Evolutionary conservation across 768 basidiomycete genomes (phyloP).

Genomic region (Suillus spraguei): DNA sequence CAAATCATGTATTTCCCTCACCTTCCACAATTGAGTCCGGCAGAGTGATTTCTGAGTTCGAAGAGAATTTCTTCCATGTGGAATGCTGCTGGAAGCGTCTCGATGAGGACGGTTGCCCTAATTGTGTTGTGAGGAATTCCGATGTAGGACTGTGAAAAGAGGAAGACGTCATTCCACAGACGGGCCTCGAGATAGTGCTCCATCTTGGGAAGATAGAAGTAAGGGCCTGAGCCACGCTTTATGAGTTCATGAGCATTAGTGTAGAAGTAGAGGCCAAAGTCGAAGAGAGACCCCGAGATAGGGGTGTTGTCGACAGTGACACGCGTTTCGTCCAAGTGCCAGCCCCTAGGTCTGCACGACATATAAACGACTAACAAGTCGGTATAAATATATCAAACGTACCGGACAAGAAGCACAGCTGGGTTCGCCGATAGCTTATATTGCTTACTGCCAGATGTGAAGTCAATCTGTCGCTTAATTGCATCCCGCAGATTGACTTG

Average conservation of each 20-base stretch:
- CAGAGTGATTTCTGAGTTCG: conserved; percentile 92
- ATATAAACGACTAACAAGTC: conserved; percentile 5
- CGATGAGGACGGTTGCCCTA: conserved; percentile 92
- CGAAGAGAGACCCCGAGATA: conserved; percentile 92
- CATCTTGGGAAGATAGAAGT: conserved; percentile 99
- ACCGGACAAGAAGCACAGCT: conserved; percentile 92
- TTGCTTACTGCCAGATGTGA: conserved; percentile 80
- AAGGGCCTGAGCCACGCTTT: conserved; percentile 85
- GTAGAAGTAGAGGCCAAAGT: conserved; percentile 97
- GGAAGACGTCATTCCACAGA: conserved; percentile 98
- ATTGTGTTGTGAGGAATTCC: conserved; percentile 86
- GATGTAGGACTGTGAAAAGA: conserved; percentile 90
- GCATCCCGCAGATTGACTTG: conserved; percentile 96
- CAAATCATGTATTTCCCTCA: conserved; percentile 30
- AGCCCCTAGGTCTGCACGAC: conserved; percentile 81
- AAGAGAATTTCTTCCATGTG: conserved; percentile 99
- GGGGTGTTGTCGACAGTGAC: conserved; percentile 87
- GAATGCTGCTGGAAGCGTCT: conserved; percentile 98
- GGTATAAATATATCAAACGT: conserved; percentile 22
- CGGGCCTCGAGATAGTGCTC: conserved; percentile 97
- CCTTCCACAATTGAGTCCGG: conserved; percentile 97
- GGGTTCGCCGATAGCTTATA: conserved; percentile 91
- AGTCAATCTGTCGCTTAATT: conserved; percentile 84
- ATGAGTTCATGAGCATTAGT: conserved; percentile 96
- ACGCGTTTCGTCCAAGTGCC: conserved; percentile 97